These are phyloP conservation scores for Aethionema arabicum DNA, from an alignment of 345 rosid species.

Conservation along the genomic window DNA sequence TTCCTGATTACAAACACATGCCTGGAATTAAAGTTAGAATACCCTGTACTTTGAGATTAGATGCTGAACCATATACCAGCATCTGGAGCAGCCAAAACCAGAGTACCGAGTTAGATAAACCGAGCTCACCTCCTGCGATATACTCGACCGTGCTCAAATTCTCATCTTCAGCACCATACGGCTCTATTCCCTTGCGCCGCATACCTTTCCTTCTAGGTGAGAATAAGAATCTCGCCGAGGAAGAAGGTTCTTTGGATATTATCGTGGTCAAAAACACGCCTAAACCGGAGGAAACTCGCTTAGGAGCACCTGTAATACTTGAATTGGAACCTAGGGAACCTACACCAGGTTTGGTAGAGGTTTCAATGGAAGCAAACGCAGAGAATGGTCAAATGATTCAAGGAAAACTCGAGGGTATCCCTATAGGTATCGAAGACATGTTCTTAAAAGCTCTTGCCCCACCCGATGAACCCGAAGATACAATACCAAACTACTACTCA, in stretches of 20 bases:
- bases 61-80: constrained; percentile 63
- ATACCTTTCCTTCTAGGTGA: constrained; percentile 91
- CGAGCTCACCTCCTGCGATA: constrained; percentile 65
- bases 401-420: constrained; percentile 72
- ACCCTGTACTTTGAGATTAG: constrained; percentile 71
- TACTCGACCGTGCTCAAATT: constrained; percentile 86
- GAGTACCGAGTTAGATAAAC: constrained; percentile 44
- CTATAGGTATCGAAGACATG: constrained; percentile 91
- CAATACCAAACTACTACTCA: constrained; percentile 52
- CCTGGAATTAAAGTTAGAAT: constrained; percentile 73
- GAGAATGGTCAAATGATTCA: constrained; percentile 76
- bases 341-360: constrained; percentile 86
- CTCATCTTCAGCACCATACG: constrained; percentile 85
- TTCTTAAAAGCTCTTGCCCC: constrained; percentile 80
- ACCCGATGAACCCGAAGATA: constrained; percentile 48
- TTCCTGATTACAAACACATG: constrained; percentile 86
- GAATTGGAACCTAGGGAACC: constrained; percentile 86
- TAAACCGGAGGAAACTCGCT: constrained; percentile 43
- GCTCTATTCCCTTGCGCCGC: constrained; percentile 68
- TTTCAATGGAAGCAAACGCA: constrained; percentile 77
- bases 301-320: constrained; percentile 62
- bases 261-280: constrained; percentile 46
- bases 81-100: constrained; percentile 50
- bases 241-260: constrained; percentile 46
- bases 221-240: constrained; percentile 31